Conservation (phyloP, 2,329 filamentous ascomycete genomes). For the Apiospora hydei region DNA sequence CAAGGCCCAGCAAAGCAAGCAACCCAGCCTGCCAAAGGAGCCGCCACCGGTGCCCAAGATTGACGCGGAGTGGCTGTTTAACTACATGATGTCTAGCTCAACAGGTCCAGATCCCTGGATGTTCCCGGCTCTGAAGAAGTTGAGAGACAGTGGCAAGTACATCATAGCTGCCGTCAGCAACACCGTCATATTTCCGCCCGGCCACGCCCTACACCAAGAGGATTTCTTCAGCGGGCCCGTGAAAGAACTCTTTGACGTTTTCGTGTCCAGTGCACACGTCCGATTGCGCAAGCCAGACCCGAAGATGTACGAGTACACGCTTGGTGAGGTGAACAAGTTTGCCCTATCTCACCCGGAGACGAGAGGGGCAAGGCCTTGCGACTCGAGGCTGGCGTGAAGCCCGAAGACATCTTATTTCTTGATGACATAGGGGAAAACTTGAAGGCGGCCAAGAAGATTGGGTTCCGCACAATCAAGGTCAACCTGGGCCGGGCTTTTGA, state of each 20-base stretch:
- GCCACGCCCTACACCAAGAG: conserved; percentile 69
- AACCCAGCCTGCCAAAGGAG: conserved; percentile 47
- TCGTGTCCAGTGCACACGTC: conserved; percentile 85
- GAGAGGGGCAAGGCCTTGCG: conserved; percentile 48
- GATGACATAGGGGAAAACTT: conserved; percentile 96
- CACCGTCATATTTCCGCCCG: conserved; percentile 83
- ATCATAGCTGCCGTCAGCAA: conserved; percentile 87
- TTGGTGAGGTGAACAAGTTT: conserved; percentile 70
- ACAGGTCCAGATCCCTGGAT: conserved; percentile 82
- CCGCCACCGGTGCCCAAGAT: conserved; percentile 73
- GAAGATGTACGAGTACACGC: conserved; percentile 78
- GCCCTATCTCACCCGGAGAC: conserved; percentile 58
- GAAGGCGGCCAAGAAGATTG: conserved; percentile 76
- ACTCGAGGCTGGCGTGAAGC: conserved; percentile 60
- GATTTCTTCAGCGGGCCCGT: conserved; percentile 64
- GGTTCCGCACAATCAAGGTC: conserved; percentile 87
- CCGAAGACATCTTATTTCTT: conserved; percentile 81
- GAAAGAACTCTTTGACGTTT: conserved; percentile 79
- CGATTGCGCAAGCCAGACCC: conserved; percentile 89
- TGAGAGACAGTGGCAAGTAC: conserved; percentile 70
- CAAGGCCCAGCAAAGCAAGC: conserved; percentile 49
- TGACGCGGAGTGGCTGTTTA: conserved; percentile 82
- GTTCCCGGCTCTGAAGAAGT: conserved; percentile 77
- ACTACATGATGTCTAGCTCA: conserved; percentile 85
- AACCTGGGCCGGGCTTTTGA: conserved; percentile 77